Conservation (phyloP, 2,329 filamentous ascomycete genomes). For the Claviceps spartinae region DNA sequence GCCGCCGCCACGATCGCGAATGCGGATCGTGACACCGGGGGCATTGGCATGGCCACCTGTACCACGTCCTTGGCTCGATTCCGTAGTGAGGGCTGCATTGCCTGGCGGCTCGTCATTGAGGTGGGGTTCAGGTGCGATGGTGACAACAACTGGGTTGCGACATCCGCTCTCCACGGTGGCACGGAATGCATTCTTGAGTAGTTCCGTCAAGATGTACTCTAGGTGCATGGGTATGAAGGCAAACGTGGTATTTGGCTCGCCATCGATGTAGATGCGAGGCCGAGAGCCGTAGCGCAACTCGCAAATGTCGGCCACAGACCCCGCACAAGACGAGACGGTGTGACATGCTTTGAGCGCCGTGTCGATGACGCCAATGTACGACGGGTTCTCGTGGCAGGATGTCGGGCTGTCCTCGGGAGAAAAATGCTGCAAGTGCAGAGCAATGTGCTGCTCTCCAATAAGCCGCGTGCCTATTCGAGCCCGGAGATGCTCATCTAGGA, state of each 20-base stretch:
- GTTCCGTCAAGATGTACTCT: conserved; percentile 92
- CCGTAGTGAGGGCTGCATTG: conserved; percentile 16
- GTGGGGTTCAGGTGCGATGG: conserved; percentile 61
- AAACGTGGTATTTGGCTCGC: conserved; percentile 76
- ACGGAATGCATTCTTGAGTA: conserved; percentile 93
- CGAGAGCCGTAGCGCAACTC: conserved; percentile 90
- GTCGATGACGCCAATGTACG: conserved; percentile 91
- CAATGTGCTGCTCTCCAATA: conserved; percentile 93
- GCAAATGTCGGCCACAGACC: conserved; percentile 89
- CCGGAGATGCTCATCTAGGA: conserved; percentile 85
- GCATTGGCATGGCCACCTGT: conserved; percentile 26
- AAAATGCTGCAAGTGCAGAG: conserved; percentile 66
- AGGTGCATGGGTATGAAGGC: conserved; percentile 92
- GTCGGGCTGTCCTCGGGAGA: conserved; percentile 38
- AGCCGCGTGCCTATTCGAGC: conserved; percentile 87
- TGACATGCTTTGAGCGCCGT: conserved; percentile 71
- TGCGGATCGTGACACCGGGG: conserved; percentile 85
- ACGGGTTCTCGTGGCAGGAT: conserved; percentile 37
- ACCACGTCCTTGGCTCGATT: conserved; percentile 25
- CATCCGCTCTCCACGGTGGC: conserved; percentile 80
- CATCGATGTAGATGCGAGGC: conserved; percentile 67
- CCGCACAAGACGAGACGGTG: conserved; percentile 72
- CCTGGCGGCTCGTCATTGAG: conserved; percentile 14
- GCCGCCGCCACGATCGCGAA: conserved; percentile 88
- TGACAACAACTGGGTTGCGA: conserved; percentile 75